Conservation (phyloP, 106 monocot species). For the Apostasia shenzhenica region DNA sequence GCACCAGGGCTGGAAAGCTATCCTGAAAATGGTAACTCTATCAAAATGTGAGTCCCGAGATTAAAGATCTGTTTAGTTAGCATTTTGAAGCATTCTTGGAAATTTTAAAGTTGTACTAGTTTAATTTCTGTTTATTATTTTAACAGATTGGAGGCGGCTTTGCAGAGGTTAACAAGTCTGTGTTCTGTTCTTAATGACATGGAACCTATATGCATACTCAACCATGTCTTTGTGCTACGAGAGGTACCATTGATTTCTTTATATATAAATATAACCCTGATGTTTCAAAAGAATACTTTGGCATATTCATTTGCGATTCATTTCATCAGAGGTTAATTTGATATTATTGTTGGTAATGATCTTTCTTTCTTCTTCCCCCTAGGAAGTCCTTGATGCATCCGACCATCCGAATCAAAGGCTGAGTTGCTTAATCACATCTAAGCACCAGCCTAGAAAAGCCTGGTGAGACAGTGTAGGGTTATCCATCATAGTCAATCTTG, state of each 20-base stretch:
- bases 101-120: background rate
- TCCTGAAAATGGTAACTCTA: slow-evolving; percentile 67
- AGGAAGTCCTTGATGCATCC: too few relatives aligned
- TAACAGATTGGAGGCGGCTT: slow-evolving; percentile 91
- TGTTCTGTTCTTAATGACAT: slow-evolving; percentile 98
- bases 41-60: slow-evolving; percentile 71
- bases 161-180: slow-evolving; percentile 91
- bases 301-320: background rate
- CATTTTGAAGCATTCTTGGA: background rate
- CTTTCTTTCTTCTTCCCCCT: too few relatives aligned
- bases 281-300: background rate
- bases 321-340: too few relatives aligned
- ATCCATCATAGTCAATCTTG: too few relatives aligned
- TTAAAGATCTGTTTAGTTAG: background rate
- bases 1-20: slow-evolving; percentile 87
- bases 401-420: too few relatives aligned
- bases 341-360: too few relatives aligned
- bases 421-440: too few relatives aligned
- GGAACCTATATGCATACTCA: slow-evolving; percentile 98
- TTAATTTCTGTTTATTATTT: slow-evolving; percentile 7
- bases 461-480: too few relatives aligned
- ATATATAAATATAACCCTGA: background rate
- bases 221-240: slow-evolving; percentile 92
- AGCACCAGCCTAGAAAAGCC: too few relatives aligned
- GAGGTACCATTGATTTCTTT: slow-evolving; percentile 48